A percentile compares a stretch with the other conserved stretches of the same genome.
phyloP scores from a whole-genome alignment of 345 rosid species.

The Combretum micranthum region DNA sequence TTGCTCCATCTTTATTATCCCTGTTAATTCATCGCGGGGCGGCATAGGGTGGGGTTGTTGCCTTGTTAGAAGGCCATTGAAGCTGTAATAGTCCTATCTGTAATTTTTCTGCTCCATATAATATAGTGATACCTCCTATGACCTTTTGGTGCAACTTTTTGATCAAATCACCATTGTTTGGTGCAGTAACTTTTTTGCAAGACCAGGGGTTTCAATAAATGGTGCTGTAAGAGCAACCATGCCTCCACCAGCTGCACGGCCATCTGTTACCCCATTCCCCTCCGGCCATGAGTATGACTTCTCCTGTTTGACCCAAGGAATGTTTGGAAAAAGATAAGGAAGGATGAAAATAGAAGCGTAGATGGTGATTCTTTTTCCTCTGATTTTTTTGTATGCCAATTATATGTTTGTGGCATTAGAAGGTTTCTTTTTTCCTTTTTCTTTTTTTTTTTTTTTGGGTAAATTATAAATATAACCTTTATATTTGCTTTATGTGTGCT shows the following conservation, averaged over 20 bases:
- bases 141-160: too few species aligned
- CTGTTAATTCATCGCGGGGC: too few species aligned
- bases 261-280: slow-evolving; percentile 20
- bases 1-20: too few species aligned
- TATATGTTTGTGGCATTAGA: not conserved
- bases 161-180: not conserved
- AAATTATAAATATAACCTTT: too few species aligned
- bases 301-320: slow-evolving; percentile 39
- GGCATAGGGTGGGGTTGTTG: too few species aligned
- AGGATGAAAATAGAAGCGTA: not conserved
- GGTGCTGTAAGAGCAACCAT: slow-evolving; percentile 10
- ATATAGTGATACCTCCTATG: too few species aligned
- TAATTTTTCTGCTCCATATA: too few species aligned
- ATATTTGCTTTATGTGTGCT: too few species aligned
- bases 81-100: too few species aligned
- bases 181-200: slow-evolving; percentile 24
- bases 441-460: too few species aligned
- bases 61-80: too few species aligned
- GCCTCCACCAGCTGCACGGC: slow-evolving; percentile 15
- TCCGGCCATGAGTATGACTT: slow-evolving; percentile 38
- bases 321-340: slow-evolving; percentile 26
- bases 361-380: not conserved
- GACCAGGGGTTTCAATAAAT: slow-evolving; percentile 20
- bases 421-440: too few species aligned
- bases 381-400: not conserved